These are phyloP conservation scores for Globisporangium apiculatum DNA, from an alignment of 352 stramenopile species.

Conservation along the genomic window DNA sequence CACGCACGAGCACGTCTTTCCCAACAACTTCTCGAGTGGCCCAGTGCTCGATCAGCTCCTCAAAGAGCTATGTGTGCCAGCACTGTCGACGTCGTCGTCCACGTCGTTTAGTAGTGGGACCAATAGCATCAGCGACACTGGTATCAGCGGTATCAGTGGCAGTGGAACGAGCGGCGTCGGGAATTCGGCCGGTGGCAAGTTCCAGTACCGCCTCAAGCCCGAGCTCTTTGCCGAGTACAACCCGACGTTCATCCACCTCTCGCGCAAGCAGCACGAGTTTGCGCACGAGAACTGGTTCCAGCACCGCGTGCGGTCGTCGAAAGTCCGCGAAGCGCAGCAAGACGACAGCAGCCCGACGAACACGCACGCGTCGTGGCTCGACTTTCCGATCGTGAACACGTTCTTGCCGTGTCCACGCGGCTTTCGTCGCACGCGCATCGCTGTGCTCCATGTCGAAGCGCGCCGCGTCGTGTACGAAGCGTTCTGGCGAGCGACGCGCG, in stretches of 20 bases:
- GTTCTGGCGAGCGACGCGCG: conserved; percentile 49
- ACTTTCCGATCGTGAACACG: conserved; percentile 80
- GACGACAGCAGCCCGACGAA: conserved; percentile 43
- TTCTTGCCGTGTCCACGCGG: conserved; percentile 61
- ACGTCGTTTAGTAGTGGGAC: conserved; percentile 8
- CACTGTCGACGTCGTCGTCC: conserved; percentile 3
- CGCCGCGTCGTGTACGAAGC: conserved; percentile 65
- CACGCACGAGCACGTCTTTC: conserved; percentile 68
- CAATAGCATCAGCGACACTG: too few species aligned
- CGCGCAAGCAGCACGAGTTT: conserved; percentile 81
- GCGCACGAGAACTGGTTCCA: conserved; percentile 87
- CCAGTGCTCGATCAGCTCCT: conserved; percentile 67
- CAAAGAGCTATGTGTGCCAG: conserved; percentile 56
- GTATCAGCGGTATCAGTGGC: too few species aligned
- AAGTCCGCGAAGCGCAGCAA: conserved; percentile 58
- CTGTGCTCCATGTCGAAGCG: conserved; percentile 54
- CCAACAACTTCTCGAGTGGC: conserved; percentile 58
- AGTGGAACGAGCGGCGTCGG: conserved; percentile 11
- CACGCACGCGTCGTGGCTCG: conserved; percentile 73
- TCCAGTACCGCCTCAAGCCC: conserved; percentile 78
- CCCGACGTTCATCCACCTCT: conserved; percentile 81
- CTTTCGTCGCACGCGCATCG: conserved; percentile 46
- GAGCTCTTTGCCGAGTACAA: conserved; percentile 82
- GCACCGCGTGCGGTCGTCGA: conserved; percentile 59
- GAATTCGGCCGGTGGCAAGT: conserved; percentile 39